Evolutionary conservation across 2,329 filamentous ascomycete species (phyloP).

Genomic region (Bisporella sp.): DNA sequence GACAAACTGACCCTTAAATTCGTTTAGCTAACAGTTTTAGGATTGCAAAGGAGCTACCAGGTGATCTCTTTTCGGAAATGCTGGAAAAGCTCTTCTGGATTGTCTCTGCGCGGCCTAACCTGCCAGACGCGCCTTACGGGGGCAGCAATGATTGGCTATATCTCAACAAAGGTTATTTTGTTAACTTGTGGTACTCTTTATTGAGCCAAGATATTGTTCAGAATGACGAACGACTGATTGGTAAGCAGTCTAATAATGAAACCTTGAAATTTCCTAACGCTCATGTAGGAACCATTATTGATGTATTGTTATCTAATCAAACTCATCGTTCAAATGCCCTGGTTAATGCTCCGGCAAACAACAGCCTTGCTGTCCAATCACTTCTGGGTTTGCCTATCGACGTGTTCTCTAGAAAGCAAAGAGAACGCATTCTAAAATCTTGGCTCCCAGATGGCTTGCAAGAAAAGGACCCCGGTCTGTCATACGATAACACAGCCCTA

Average conservation of each 20-base stretch:
- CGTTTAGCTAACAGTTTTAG: slow-evolving; percentile 12
- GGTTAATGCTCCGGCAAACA: slow-evolving; percentile 10
- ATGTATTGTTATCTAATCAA: slow-evolving; percentile 15
- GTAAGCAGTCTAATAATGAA: slow-evolving; percentile 10
- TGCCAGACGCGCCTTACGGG: neutral
- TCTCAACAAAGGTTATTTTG: slow-evolving; percentile 13
- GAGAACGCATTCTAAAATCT: slow-evolving; percentile 37
- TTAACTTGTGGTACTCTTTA: slow-evolving; percentile 18
- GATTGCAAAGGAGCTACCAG: slow-evolving; percentile 12
- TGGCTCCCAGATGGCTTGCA: slow-evolving; percentile 11
- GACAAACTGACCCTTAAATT: neutral
- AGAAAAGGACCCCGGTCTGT: neutral
- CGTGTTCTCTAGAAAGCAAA: slow-evolving; percentile 34
- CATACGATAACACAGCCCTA: slow-evolving; percentile 7
- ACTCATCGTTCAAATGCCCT: slow-evolving; percentile 16
- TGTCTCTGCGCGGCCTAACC: slow-evolving; percentile 12
- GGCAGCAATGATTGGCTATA: slow-evolving; percentile 5
- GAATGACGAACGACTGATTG: slow-evolving; percentile 15
- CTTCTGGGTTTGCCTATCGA: slow-evolving; percentile 27
- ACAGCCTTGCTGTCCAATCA: slow-evolving; percentile 19
- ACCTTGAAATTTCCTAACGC: neutral
- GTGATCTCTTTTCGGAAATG: slow-evolving; percentile 9
- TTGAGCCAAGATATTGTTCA: slow-evolving; percentile 18
- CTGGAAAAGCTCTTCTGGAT: slow-evolving; percentile 22
- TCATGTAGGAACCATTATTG: slow-evolving; percentile 20